A percentile compares a stretch with the other conserved stretches of the same genome.
phyloP scores from a whole-genome alignment of 305 asterid genomes.

The Fraxinus platypoda region DNA sequence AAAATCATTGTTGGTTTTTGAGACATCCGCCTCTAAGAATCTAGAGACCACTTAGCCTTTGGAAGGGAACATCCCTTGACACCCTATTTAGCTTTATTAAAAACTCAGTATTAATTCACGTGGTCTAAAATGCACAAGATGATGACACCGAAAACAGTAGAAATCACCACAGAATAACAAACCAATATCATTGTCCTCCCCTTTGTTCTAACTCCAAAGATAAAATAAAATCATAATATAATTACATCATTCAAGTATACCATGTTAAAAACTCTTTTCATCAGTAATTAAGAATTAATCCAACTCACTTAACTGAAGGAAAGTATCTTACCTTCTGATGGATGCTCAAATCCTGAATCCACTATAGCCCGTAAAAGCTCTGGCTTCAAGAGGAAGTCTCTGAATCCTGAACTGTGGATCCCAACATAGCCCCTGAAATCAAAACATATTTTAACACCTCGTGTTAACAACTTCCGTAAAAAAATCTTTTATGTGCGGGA shows the following conservation, averaged over 20 bases:
- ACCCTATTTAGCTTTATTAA: background rate
- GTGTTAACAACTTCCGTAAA: background rate
- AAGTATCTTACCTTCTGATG: slow-evolving; percentile 73
- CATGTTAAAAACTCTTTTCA: background rate
- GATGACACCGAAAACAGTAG: background rate
- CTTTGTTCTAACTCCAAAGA: background rate
- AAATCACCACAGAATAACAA: background rate
- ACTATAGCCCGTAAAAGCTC: slow-evolving; percentile 86
- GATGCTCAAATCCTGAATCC: slow-evolving; percentile 90
- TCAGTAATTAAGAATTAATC: background rate
- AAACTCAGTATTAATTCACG: background rate
- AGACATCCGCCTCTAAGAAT: background rate
- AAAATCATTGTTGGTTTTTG: background rate
- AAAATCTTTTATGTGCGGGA: background rate
- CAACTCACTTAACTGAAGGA: background rate
- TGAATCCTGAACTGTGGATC: slow-evolving; percentile 89
- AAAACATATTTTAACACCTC: background rate
- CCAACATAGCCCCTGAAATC: slow-evolving; percentile 73
- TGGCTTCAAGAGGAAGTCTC: slow-evolving; percentile 84
- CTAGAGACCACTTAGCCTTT: background rate
- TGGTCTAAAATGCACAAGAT: background rate
- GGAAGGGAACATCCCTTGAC: background rate
- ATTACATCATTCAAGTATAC: background rate
- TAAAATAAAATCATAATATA: background rate
- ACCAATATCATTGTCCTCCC: background rate